Evolutionary conservation across 768 basidiomycete genomes (phyloP).

Genomic region (Amanita pallidorosea): DNA sequence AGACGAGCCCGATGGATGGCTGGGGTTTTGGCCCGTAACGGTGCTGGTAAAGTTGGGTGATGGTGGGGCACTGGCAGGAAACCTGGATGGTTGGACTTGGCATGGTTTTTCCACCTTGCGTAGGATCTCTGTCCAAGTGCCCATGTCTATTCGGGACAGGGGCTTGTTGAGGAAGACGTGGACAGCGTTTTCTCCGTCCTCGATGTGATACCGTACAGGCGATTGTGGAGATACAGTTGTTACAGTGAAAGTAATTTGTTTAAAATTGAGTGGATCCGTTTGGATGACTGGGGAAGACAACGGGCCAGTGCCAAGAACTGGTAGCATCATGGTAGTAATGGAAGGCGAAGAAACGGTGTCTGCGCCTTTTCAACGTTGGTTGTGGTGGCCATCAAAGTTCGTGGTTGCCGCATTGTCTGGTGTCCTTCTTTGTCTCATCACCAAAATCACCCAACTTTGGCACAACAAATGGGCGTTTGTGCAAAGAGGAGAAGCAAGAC

Average conservation of each 20-base stretch:
- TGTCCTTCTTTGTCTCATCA: too few species aligned
- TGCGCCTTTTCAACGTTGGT: conserved; percentile 1
- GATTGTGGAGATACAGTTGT: conserved; percentile 2
- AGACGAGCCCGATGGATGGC: not conserved
- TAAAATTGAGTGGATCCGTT: conserved; percentile 1
- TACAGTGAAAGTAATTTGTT: conserved; percentile 3
- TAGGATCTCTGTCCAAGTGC: conserved; percentile 2
- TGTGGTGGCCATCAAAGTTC: conserved; percentile 3
- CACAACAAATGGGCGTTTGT: too few species aligned
- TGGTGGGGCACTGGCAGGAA: conserved; percentile 1
- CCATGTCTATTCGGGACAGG: conserved; percentile 5
- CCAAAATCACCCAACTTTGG: too few species aligned
- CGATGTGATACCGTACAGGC: conserved; percentile 3
- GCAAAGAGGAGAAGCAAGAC: too few species aligned
- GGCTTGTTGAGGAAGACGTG: conserved; percentile 5
- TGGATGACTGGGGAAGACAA: not conserved
- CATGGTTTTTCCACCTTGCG: conserved; percentile 1
- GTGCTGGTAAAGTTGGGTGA: not conserved
- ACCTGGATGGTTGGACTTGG: not conserved
- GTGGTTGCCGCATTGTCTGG: too few species aligned
- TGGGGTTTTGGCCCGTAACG: not conserved
- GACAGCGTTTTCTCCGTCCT: conserved; percentile 1
- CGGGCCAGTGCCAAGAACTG: not conserved
- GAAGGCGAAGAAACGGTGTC: not conserved
- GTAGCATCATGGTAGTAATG: not conserved